Evolutionary conservation across 495 filamentous ascomycete genomes (phyloP).

Genomic region (Tirmania nivea): DNA sequence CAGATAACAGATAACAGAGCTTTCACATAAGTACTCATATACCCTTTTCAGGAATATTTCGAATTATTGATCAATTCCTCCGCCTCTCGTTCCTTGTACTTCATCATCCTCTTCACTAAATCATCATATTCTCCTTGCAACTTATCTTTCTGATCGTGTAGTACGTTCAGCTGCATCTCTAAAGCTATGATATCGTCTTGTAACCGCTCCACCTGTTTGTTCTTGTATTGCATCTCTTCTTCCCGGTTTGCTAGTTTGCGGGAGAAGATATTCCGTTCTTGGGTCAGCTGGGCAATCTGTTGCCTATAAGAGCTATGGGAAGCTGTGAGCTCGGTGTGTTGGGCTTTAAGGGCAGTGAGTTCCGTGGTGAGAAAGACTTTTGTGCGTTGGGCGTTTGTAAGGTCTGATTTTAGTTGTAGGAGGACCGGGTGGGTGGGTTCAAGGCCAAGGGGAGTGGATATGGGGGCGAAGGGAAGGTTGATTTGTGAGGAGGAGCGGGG

Average conservation of each 20-base stretch:
- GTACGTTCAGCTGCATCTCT: constrained; percentile 71
- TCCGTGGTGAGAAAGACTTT: constrained; percentile 41
- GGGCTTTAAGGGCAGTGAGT: constrained; percentile 35
- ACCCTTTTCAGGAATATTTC: background rate
- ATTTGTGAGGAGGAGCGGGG: too few species aligned
- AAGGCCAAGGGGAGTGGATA: background rate
- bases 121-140: constrained; percentile 70
- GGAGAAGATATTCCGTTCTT: constrained; percentile 37
- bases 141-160: constrained; percentile 44
- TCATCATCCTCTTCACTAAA: constrained; percentile 78
- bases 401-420: constrained; percentile 25
- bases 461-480: background rate
- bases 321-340: constrained; percentile 36
- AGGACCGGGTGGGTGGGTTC: background rate
- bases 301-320: constrained; percentile 33
- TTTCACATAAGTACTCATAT: background rate
- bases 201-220: constrained; percentile 59
- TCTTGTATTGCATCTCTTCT: constrained; percentile 66
- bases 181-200: constrained; percentile 78
- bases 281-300: constrained; percentile 36
- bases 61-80: constrained; percentile 50
- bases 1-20: too few species aligned
- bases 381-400: constrained; percentile 53
- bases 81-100: constrained; percentile 59
- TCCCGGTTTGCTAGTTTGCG: constrained; percentile 54